Percentiles rank a stretch among this genome's conserved stretches.
phyloP scores from a whole-genome alignment of 306 rosid species.

The Phaseolus lunatus region DNA sequence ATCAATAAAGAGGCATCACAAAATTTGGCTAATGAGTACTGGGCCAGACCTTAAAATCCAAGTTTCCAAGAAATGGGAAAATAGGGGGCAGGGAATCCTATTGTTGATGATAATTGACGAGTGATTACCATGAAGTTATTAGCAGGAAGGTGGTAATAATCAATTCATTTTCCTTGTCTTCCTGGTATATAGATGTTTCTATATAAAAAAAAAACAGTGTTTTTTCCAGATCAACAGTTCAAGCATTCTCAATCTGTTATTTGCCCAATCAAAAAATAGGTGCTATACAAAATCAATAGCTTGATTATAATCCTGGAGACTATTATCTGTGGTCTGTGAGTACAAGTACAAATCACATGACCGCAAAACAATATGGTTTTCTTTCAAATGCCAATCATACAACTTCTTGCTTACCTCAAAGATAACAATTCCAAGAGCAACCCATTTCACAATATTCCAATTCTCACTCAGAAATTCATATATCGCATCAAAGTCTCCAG shows the following conservation, averaged over 20 bases:
- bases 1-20: background rate
- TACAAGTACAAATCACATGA: too few species aligned
- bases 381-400: constrained; percentile 17
- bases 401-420: constrained; percentile 71
- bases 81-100: background rate
- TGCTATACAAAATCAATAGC: constrained; percentile 2
- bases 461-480: constrained; percentile 69
- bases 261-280: background rate
- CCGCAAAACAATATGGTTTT: background rate
- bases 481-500: constrained; percentile 81
- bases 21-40: background rate
- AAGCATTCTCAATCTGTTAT: constrained; percentile 5
- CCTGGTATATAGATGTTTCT: background rate
- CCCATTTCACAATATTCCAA: constrained; percentile 89
- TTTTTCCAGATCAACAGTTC: background rate
- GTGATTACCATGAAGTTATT: constrained; percentile 11
- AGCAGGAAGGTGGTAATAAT: constrained; percentile 21
- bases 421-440: constrained; percentile 86
- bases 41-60: background rate
- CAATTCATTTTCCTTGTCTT: background rate
- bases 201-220: background rate
- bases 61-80: background rate
- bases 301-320: background rate
- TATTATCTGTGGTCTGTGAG: too few species aligned
- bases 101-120: background rate